A percentile compares a stretch with the other conserved stretches of the same genome.
These are phyloP conservation scores for Fragilaria crotonensis DNA, from an alignment of 108 stramenopile species.

Conservation along the genomic window DNA sequence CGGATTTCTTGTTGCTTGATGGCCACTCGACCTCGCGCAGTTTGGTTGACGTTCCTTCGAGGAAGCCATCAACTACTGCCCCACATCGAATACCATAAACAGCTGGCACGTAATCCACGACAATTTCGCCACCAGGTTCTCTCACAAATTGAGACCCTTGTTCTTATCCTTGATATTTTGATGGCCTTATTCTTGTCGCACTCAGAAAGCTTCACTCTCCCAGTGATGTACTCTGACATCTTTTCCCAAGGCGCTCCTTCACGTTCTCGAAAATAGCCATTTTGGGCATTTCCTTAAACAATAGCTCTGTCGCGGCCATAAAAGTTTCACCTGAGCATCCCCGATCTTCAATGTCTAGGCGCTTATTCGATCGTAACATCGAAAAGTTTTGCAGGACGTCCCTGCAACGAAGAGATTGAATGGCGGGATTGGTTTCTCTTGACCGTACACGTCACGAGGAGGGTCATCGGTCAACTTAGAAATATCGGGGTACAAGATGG, in stretches of 20 bases:
- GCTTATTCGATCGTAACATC: constrained; percentile 44
- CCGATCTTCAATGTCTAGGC: constrained; percentile 71
- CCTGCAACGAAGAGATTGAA: constrained; percentile 74
- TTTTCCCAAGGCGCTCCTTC: constrained; percentile 58
- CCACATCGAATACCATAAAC: constrained; percentile 56
- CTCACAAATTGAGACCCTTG: constrained; percentile 23
- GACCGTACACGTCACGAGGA: constrained; percentile 60
- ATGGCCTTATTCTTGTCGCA: constrained; percentile 29
- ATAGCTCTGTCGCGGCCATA: constrained; percentile 55
- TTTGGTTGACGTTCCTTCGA: constrained; percentile 14
- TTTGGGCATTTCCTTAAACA: constrained; percentile 50
- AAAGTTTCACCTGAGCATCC: constrained; percentile 74
- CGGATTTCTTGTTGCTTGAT: constrained; percentile 21
- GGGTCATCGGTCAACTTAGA: constrained; percentile 50
- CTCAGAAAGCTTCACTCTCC: constrained; percentile 32
- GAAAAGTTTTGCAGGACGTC: constrained; percentile 75
- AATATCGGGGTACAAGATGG: constrained; percentile 64
- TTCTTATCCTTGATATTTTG: constrained; percentile 24
- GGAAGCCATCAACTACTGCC: constrained; percentile 46
- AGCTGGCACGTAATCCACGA: constrained; percentile 44
- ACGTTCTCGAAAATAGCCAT: constrained; percentile 79
- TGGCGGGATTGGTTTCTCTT: constrained; percentile 29
- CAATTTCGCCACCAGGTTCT: constrained; percentile 19
- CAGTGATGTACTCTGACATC: constrained; percentile 78
- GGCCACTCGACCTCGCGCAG: constrained; percentile 23